These are phyloP conservation scores for Trichocomaceae sp. DNA, from an alignment of 2,329 filamentous ascomycete species.

Conservation along the genomic window DNA sequence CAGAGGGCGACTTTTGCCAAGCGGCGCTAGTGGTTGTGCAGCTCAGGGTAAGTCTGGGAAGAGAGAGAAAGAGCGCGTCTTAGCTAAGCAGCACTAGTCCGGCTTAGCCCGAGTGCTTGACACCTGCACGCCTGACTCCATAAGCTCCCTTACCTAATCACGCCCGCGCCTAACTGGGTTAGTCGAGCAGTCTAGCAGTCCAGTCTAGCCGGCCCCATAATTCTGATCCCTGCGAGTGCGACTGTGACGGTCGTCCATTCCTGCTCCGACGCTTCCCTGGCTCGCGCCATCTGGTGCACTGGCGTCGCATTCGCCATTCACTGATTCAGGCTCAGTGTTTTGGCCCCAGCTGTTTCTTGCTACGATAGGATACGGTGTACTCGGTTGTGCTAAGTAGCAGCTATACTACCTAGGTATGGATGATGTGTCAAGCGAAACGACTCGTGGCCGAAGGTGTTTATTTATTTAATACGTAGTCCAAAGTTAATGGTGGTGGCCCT, in stretches of 20 bases:
- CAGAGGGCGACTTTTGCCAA: constrained; percentile 28
- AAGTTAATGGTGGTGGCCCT: no score
- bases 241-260: not conserved
- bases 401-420: no score
- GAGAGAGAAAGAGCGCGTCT: not conserved
- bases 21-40: constrained; percentile 31
- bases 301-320: not conserved
- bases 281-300: not conserved
- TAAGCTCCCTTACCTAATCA: not conserved
- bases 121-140: not conserved
- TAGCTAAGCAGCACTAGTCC: not conserved
- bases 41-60: no score
- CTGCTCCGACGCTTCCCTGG: not conserved
- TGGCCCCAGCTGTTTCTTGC: no score
- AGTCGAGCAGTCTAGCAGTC: not conserved
- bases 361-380: no score
- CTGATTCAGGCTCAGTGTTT: not conserved
- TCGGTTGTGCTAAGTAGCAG: no score
- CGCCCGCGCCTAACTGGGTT: no score
- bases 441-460: no score
- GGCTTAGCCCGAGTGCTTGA: not conserved
- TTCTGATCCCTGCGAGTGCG: no score
- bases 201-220: constrained; percentile 3
- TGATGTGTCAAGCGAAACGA: no score
- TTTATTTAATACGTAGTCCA: no score